These are phyloP conservation scores for Eruca vesicaria DNA, from an alignment of 441 rosid genomes.

Conservation along the genomic window DNA sequence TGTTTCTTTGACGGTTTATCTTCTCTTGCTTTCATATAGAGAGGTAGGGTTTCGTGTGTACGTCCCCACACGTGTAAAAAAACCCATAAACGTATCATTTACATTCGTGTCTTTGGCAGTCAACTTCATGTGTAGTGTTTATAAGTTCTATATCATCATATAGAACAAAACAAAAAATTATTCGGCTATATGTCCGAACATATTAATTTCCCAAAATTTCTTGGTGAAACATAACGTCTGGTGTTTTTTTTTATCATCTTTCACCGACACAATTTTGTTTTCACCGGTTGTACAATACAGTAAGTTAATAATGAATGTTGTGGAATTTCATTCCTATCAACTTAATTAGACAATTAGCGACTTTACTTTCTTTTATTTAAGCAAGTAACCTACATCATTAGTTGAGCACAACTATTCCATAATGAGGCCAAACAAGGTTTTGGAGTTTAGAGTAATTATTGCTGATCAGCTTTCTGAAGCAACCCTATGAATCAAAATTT, in stretches of 20 bases:
- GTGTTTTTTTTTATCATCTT: not conserved
- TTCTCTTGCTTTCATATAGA: slow-evolving; percentile 29
- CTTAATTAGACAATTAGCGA: slow-evolving; percentile 19
- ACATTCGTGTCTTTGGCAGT: slow-evolving; percentile 29
- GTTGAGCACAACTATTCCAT: slow-evolving; percentile 21
- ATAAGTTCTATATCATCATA: not conserved
- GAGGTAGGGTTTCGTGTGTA: slow-evolving; percentile 35
- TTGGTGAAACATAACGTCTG: not conserved
- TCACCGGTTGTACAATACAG: not conserved
- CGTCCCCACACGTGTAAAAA: slow-evolving; percentile 33
- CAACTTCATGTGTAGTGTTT: slow-evolving; percentile 37
- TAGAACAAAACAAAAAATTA: not conserved
- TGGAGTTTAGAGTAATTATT: not conserved
- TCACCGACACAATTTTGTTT: not conserved
- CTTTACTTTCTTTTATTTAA: slow-evolving; percentile 29
- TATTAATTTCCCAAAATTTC: not conserved
- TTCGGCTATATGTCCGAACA: not conserved
- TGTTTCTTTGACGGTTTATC: slow-evolving; percentile 29
- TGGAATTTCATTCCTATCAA: not conserved
- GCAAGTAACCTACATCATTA: slow-evolving; percentile 28
- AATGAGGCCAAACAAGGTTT: slow-evolving; percentile 22
- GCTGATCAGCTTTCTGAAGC: slow-evolving; percentile 30
- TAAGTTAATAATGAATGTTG: slow-evolving; percentile 1
- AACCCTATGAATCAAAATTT: slow-evolving; percentile 2
- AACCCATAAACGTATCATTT: slow-evolving; percentile 6